A percentile compares a stretch with the other conserved stretches of the same genome.
Conservation (phyloP, 352 stramenopile genomes). For the Salisapilia sapeloensis region DNA sequence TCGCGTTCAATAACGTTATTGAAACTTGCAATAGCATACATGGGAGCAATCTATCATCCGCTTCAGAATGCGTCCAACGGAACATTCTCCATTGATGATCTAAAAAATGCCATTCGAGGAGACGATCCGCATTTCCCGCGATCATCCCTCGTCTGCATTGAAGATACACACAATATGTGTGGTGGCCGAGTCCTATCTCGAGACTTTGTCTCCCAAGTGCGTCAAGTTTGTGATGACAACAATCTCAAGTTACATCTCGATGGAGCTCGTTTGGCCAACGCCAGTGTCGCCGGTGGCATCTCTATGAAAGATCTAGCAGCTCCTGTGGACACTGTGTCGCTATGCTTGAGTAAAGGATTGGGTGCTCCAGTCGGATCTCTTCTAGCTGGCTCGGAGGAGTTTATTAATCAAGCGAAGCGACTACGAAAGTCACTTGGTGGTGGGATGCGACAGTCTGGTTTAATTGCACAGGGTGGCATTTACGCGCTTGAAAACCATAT, state of each 20-base stretch:
- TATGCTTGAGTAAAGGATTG: conserved; percentile 94
- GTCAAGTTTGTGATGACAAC: conserved; percentile 46
- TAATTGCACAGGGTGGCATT: conserved; percentile 87
- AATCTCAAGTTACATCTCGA: conserved; percentile 91
- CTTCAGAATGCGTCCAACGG: conserved; percentile 76
- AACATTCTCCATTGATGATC: conserved; percentile 66
- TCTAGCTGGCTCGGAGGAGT: conserved; percentile 79
- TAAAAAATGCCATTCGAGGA: conserved; percentile 56
- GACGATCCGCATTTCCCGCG: conserved; percentile 70
- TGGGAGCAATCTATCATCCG: conserved; percentile 82
- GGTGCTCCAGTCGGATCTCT: conserved; percentile 90
- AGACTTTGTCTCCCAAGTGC: conserved; percentile 66
- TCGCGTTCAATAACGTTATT: background rate
- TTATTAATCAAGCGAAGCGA: conserved; percentile 80
- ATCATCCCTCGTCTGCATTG: conserved; percentile 85
- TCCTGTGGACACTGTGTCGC: conserved; percentile 81
- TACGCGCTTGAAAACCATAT: conserved; percentile 84
- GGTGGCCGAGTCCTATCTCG: conserved; percentile 82
- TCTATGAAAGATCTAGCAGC: conserved; percentile 61
- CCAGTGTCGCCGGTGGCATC: conserved; percentile 65
- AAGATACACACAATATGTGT: conserved; percentile 98
- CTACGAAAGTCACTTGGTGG: conserved; percentile 93
- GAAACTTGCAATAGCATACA: conserved; percentile 48
- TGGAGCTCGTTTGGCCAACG: conserved; percentile 92
- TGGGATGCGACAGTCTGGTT: conserved; percentile 91